Base-by-base conservation (phyloP, 2,329 filamentous ascomycete genomes). In the Fusarium sulawesiense region DNA sequence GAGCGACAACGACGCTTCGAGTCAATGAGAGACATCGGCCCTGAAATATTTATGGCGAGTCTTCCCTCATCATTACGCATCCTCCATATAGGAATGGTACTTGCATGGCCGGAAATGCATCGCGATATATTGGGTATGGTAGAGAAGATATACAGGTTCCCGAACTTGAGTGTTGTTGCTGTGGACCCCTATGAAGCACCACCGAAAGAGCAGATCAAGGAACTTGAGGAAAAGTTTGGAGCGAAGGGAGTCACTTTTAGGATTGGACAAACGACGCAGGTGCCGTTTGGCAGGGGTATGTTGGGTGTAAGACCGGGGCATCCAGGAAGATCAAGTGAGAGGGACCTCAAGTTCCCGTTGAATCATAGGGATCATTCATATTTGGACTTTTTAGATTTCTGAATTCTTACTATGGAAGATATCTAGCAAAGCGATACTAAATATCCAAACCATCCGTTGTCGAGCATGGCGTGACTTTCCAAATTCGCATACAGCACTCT, bases 21-120 rank as follows among this genome's bases (percentile, higher is more conserved):
- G 11, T 21, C 23, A 1, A 66, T 74, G 48, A 65, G 57, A 9
- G 67, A 76, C 4, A 65, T 55, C 0, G 74, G 73, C 0, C 72
- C 74, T 0, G 74, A 76, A 30, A 53, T 76, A 2, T 73, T 76
- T 7, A 76, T 76, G 74, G 73, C 73, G 0, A 75, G 71, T 16
- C 54, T 76, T 18, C 74, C 74, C 6, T 51, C 68, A 7, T 74
- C 73, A 12, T 30, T 76, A n/a, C 66, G 60, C 8, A 57, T 76
- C 0, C 48, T 76, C 10, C 74, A 76, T 18, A 62, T 76, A 29
- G 74, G 73, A 23, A 76, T 76, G 74, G 73, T 74, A 4, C 34
- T 76, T 3, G 73, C 74, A 10, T 76, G 74, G 74, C 69, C 71
- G 2, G 74, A 76, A 30, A 72, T 76, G 23, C 66, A 73, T 29